Conservation (phyloP, 371 early-diverging fungal genomes). For the Smittium culicis region DNA sequence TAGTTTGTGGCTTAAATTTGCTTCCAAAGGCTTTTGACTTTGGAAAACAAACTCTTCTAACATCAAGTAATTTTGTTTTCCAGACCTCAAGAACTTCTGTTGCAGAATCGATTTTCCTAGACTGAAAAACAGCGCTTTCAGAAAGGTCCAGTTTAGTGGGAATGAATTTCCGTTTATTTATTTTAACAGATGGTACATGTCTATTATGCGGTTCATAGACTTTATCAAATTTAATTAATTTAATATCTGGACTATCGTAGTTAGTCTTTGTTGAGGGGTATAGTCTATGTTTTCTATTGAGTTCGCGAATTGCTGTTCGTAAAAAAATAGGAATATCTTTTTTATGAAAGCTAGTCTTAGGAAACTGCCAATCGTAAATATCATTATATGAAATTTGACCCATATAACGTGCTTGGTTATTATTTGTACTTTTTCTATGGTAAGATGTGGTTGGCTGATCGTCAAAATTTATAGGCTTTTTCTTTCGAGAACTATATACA, state of each 20-base stretch:
- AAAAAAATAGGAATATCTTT: conserved; percentile 8
- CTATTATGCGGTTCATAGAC: not conserved
- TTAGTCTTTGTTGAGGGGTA: not conserved
- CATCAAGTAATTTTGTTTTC: conserved; percentile 12
- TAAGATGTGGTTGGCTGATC: not conserved
- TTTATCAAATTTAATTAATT: conserved; percentile 1
- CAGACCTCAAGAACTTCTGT: conserved; percentile 10
- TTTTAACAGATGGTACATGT: not conserved
- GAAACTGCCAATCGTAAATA: conserved; percentile 12
- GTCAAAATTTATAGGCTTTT: not conserved
- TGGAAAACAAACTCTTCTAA: conserved; percentile 12
- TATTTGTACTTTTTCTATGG: not conserved
- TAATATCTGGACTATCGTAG: conserved; percentile 8
- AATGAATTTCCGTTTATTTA: not conserved
- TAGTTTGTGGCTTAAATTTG: not conserved
- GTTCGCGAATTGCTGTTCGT: conserved; percentile 6
- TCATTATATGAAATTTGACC: conserved; percentile 10
- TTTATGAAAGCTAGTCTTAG: not conserved
- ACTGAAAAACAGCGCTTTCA: not conserved
- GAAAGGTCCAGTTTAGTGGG: not conserved
- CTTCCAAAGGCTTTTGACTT: not conserved
- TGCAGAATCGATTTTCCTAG: not conserved
- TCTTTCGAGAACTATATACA: not conserved
- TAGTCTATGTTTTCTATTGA: not conserved
- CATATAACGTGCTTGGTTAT: not conserved